Base-by-base conservation (phyloP, 768 basidiomycete genomes). In the Pisolithus marmoratus region DNA sequence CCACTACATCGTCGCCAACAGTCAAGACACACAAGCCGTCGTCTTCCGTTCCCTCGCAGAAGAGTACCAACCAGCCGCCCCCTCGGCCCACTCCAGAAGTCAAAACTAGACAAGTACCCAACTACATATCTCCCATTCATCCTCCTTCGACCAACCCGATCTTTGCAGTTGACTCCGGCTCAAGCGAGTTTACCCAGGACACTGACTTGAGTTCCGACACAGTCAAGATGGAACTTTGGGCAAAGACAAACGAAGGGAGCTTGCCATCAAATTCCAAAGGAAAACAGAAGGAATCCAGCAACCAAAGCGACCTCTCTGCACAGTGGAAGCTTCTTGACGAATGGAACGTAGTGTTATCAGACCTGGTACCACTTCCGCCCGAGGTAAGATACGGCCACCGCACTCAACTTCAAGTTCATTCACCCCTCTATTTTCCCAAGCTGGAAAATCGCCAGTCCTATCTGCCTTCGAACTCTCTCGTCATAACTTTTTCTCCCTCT, bases 141-240 rank as follows among this genome's bases (percentile, higher is more conserved):
- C 76, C 73, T 22, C 87, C 91, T 4, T 94, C 93, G 1, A 93
- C 87, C 1, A 89, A 92, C 64, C 94, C 94, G 1, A 67, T 73
- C 22, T 95, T 92, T 59, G 50, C 74, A 1, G 69, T 88, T 17
- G 83, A 93, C 59, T 63, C 74, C 7, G 70, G 61, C 14, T 71
- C 76, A 5, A 65, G 72, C 24, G 82, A 84, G 46, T 84, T 85
- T 60, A 73, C 78, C 0, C 66, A 72, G 17, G 78, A 76, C 69
- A 74, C 76, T 2, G 74, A 87, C 59, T 63, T 78, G n/a, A 77
- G 77, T 55, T 73, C 75, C 2, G 69, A 76, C 44, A 72, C 60
- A 38, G 59, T 90, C 53, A 79, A 68, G 37, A 71, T 88, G 2
- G 78, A 80, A 58, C 62, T 86, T 42, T 85, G 83, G 82, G 80